These are phyloP conservation scores for Ampelomyces quisqualis DNA, from an alignment of 2,329 filamentous ascomycete species.

Conservation along the genomic window DNA sequence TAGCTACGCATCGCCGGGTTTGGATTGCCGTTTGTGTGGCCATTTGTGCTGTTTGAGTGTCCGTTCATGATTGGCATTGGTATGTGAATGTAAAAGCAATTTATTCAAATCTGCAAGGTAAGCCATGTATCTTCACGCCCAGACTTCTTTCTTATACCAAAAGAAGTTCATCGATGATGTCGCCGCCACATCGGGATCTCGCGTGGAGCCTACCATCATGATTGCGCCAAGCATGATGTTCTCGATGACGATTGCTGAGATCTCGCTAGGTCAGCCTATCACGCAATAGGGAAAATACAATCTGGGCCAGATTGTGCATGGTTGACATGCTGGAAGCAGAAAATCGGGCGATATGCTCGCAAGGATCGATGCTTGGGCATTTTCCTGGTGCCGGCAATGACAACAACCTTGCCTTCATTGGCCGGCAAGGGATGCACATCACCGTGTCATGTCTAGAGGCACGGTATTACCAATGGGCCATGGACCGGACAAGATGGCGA, in stretches of 20 bases:
- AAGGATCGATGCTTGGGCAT: conserved; percentile 9
- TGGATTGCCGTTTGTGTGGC: not conserved
- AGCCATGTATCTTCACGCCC: not conserved
- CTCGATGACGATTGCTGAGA: conserved; percentile 24
- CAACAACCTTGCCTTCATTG: conserved; percentile 14
- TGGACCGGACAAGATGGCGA: conserved; percentile 4
- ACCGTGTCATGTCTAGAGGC: conserved; percentile 17
- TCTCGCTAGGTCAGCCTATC: conserved; percentile 7
- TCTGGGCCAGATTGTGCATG: conserved; percentile 11
- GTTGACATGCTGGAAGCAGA: conserved; percentile 8
- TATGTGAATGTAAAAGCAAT: not conserved
- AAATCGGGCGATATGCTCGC: conserved; percentile 13
- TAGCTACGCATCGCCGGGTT: conserved; percentile 40
- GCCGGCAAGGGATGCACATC: conserved; percentile 1
- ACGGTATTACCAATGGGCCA: conserved; percentile 16
- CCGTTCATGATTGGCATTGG: conserved; percentile 5
- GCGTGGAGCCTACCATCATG: conserved; percentile 14
- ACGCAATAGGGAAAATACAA: not conserved
- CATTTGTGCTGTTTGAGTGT: not conserved
- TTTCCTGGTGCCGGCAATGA: conserved; percentile 9
- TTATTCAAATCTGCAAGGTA: not conserved
- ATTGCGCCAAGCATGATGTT: conserved; percentile 3
- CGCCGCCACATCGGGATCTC: not conserved
- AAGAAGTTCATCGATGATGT: conserved; percentile 1
- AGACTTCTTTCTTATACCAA: conserved; percentile 2